These are phyloP conservation scores for Corylus heterophylla DNA, from an alignment of 306 rosid genomes.

Conservation along the genomic window DNA sequence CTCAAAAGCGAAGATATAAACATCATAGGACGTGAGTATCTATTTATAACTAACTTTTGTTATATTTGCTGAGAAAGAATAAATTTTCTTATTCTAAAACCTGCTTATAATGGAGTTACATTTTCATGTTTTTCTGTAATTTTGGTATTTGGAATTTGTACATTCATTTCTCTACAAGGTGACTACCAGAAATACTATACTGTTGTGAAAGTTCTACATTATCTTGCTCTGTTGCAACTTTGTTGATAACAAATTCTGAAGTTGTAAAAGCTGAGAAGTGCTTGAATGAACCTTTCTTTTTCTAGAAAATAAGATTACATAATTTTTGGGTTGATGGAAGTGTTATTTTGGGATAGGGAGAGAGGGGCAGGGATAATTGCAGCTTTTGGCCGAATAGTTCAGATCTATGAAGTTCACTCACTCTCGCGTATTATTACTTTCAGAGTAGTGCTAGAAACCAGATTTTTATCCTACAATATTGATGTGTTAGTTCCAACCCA, in stretches of 20 bases:
- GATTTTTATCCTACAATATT: too few species aligned
- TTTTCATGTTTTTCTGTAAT: neutral
- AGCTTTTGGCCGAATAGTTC: neutral
- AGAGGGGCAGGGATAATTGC: neutral
- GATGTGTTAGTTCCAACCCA: neutral
- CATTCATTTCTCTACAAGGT: neutral
- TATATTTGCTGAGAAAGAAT: neutral
- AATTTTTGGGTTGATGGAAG: neutral
- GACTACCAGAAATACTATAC: neutral
- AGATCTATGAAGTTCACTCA: neutral
- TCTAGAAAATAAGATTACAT: neutral
- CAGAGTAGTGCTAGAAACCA: too few species aligned
- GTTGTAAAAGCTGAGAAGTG: neutral
- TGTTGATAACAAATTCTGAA: neutral
- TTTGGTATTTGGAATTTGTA: neutral
- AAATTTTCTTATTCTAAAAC: neutral
- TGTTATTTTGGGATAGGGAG: neutral
- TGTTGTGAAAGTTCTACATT: neutral
- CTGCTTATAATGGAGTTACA: too few species aligned
- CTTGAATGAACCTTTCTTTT: neutral
- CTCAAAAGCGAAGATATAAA: conserved; percentile 58
- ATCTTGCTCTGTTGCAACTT: neutral
- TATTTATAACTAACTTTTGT: conserved; percentile 5
- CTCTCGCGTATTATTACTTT: too few species aligned
- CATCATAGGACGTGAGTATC: conserved; percentile 88